Base-by-base conservation (phyloP, 257 asterid species). In the Jaltomata sinuosa region DNA sequence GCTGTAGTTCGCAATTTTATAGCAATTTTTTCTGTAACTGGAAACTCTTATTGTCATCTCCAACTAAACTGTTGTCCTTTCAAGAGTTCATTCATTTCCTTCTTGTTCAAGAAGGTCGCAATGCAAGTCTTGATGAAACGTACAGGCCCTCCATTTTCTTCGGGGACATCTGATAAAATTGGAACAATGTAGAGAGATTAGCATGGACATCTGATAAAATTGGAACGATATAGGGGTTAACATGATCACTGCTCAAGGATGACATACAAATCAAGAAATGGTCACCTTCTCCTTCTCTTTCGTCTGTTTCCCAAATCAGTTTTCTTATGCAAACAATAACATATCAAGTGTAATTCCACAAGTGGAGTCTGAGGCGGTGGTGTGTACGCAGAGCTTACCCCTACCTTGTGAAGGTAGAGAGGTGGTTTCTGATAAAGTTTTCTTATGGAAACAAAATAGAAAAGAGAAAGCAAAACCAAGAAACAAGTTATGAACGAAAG, bases 11-110 rank as follows among this genome's bases (percentile, higher is more conserved):
- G 3, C 79, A 40, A 71, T 38, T 40, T 69, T 45, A 21, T 64
- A 76, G 55, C 83, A 82, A 64, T 85, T 89, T 89, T 89, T 84
- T 82, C 79, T 91, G 92, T 91, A 91, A 84, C 79, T 61, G 74
- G 54, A 83, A 77, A 64, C 14, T 45, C 65, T 85, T 64, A 40
- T 36, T 18, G 5, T 61, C 62, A 11, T 65, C 68, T 50, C 45
- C 15, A 82, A 54, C 22, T 31, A 27, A 38, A 38, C 42, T 67
- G 34, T 76, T 67, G 65, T 27, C 57, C 54, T 84, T 69, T 54
- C 9, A 14, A 25, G 59, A 40, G 59, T 25, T 15, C 55, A 15
- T 45, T 74, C 16, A 45, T 45, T 74, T 76, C 42, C 22, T 45
- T 27, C 15, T 47, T 27, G 61, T 47, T 9, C 81, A 76, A 25